phyloP scores from a whole-genome alignment of 2,329 filamentous ascomycete species.

The Arthrobotrys megalospora region DNA sequence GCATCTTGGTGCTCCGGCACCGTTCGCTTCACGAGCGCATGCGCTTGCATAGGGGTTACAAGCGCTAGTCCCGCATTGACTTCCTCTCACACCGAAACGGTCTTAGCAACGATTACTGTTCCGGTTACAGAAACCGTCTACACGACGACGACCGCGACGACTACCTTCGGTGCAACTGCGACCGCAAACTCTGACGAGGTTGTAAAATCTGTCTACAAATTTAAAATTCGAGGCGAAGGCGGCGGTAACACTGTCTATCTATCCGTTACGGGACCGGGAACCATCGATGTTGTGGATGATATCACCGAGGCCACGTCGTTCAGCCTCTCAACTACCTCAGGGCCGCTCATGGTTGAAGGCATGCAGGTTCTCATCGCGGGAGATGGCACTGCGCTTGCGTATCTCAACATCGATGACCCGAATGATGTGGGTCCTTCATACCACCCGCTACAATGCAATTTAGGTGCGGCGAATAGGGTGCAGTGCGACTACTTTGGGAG shows the following conservation, averaged over 20 bases:
- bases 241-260: neutral
- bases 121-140: neutral
- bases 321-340: neutral
- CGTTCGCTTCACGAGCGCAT: slow-evolving; percentile 64
- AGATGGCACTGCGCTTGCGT: neutral
- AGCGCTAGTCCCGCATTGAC: slow-evolving; percentile 29
- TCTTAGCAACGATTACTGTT: slow-evolving; percentile 3
- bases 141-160: neutral
- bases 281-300: neutral
- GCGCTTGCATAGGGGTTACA: slow-evolving; percentile 65
- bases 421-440: neutral
- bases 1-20: slow-evolving; percentile 63
- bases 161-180: neutral
- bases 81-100: neutral
- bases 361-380: neutral
- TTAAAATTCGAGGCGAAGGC: neutral
- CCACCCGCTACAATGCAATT: neutral
- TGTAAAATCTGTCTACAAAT: neutral
- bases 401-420: neutral
- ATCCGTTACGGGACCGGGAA: neutral
- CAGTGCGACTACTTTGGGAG: neutral
- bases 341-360: neutral
- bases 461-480: neutral
- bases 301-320: neutral
- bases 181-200: neutral